phyloP scores from a whole-genome alignment of 2,329 filamentous ascomycete species.

The Metarhizium anisopliae region DNA sequence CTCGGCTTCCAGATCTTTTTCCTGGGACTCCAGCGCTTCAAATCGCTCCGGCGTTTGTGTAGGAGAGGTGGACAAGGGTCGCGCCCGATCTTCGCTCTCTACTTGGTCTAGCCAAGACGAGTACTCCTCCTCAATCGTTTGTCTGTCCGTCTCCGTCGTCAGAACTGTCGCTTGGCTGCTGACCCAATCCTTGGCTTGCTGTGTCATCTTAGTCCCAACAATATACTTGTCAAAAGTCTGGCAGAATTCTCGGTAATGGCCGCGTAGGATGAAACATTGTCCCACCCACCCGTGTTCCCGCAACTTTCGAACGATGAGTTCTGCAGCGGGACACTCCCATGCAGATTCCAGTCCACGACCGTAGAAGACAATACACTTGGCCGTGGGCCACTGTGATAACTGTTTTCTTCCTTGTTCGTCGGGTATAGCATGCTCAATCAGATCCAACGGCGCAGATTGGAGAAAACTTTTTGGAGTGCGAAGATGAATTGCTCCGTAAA shows the following conservation, averaged over 20 bases:
- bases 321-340: conserved; percentile 42
- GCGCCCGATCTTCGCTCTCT: conserved; percentile 32
- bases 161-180: conserved; percentile 17
- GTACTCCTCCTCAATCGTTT: conserved; percentile 30
- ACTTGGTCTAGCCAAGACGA: conserved; percentile 34
- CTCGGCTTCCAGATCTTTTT: conserved; percentile 40
- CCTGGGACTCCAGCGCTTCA: conserved; percentile 32
- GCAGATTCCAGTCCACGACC: conserved; percentile 38
- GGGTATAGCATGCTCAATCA: conserved; percentile 39
- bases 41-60: conserved; percentile 30
- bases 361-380: conserved; percentile 44
- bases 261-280: conserved; percentile 45
- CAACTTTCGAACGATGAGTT: conserved; percentile 35
- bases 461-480: conserved; percentile 41
- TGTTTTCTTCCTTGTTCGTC: conserved; percentile 37
- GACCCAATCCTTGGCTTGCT: conserved; percentile 29
- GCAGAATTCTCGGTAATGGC: conserved; percentile 47
- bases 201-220: conserved; percentile 31
- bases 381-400: conserved; percentile 37
- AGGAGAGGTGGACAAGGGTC: conserved; percentile 27
- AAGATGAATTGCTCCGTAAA: conserved; percentile 43
- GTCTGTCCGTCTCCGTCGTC: conserved; percentile 12
- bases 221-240: conserved; percentile 43
- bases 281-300: conserved; percentile 39
- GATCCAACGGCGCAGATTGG: conserved; percentile 36